Percentiles rank a stretch among this genome's conserved stretches.
Conservation (phyloP, 208 protist species). For the Naegleria fowleri region DNA sequence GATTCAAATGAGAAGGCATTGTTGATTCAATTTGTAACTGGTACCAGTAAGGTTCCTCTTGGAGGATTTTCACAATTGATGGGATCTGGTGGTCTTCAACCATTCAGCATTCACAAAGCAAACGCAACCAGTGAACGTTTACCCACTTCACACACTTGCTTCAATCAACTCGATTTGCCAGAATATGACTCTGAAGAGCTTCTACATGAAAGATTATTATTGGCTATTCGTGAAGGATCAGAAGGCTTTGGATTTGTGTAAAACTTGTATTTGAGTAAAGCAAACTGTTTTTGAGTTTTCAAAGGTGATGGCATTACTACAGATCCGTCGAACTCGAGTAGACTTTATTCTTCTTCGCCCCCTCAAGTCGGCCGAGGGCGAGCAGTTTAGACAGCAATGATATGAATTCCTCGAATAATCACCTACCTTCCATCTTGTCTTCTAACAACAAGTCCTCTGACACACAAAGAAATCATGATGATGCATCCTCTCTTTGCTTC, state of each 20-base stretch:
- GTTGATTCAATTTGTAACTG: conserved; percentile 55
- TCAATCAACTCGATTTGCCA: conserved; percentile 56
- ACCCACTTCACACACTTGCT: conserved; percentile 56
- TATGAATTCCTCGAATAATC: too few species aligned
- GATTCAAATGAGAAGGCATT: conserved; percentile 46
- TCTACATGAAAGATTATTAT: conserved; percentile 45
- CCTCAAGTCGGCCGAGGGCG: too few species aligned
- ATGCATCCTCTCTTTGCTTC: too few species aligned
- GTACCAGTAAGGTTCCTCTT: conserved; percentile 34
- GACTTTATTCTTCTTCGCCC: too few species aligned
- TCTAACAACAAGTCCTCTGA: too few species aligned
- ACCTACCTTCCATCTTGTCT: too few species aligned
- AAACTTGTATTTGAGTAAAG: too few species aligned
- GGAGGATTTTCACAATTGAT: conserved; percentile 36
- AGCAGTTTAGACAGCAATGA: too few species aligned
- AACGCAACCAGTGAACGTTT: conserved; percentile 30
- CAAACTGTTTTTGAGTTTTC: too few species aligned
- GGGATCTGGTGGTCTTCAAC: conserved; percentile 45
- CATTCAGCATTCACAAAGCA: background rate
- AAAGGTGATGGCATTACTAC: too few species aligned
- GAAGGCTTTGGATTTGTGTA: conserved; percentile 38
- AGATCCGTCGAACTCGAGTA: too few species aligned
- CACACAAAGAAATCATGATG: too few species aligned
- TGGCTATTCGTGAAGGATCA: conserved; percentile 44
- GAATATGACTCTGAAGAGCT: conserved; percentile 46